phyloP scores from a whole-genome alignment of 2,329 filamentous ascomycete species.

The Aureobasidium melanogenum region DNA sequence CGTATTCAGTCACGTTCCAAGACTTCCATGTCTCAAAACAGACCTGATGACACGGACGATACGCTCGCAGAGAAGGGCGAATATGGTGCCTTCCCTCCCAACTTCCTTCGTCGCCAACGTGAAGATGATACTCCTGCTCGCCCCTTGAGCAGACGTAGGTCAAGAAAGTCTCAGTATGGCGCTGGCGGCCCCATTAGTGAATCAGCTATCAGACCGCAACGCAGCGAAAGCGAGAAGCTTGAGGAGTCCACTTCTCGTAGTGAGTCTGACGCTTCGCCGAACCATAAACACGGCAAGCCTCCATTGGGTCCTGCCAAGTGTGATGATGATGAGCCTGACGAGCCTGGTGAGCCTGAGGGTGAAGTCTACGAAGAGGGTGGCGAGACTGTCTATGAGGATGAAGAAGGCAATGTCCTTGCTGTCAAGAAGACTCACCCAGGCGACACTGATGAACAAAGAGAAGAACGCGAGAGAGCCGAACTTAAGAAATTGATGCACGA shows the following conservation, averaged over 20 bases:
- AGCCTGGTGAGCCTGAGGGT: conserved; percentile 31
- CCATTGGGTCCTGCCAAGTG: conserved; percentile 28
- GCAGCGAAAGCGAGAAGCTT: background rate
- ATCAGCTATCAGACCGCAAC: conserved; percentile 71
- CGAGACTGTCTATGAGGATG: conserved; percentile 72
- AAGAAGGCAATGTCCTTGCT: conserved; percentile 75
- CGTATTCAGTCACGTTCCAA: conserved; percentile 74
- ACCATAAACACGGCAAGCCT: conserved; percentile 13
- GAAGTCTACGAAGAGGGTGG: conserved; percentile 76
- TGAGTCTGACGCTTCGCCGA: conserved; percentile 22
- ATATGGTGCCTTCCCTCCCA: conserved; percentile 60
- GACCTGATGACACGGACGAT: conserved; percentile 54
- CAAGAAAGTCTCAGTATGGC: conserved; percentile 53
- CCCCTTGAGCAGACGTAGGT: conserved; percentile 58
- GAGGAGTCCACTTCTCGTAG: conserved; percentile 24
- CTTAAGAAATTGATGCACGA: conserved; percentile 46
- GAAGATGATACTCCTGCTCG: conserved; percentile 64
- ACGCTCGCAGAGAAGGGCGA: conserved; percentile 50
- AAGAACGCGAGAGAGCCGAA: conserved; percentile 51
- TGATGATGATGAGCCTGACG: conserved; percentile 17
- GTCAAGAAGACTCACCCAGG: conserved; percentile 43
- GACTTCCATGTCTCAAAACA: conserved; percentile 60
- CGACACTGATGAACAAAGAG: conserved; percentile 46
- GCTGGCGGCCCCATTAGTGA: conserved; percentile 82
- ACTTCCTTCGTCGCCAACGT: conserved; percentile 70